Base-by-base conservation (phyloP, 306 rosid genomes). In the Vicia sativa region DNA sequence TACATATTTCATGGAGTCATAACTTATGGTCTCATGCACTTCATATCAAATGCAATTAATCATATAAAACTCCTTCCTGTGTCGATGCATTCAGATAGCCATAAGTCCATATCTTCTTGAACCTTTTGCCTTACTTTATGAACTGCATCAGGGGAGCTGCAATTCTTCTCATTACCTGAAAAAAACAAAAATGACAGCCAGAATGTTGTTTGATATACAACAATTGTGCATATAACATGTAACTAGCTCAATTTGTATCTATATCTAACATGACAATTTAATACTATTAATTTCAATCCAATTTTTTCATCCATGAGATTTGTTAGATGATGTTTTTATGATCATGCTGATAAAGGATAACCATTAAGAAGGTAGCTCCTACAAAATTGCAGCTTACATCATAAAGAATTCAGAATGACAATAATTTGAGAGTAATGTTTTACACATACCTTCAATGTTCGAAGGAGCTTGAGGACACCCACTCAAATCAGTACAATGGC, bases 381-480 rank as follows among this genome's bases (percentile, higher is more conserved):
- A 18, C 4, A 19, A 43, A 66, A 60, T 50, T 49, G 68, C 31
- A 71, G 44, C 25, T 71, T 57, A 62, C 8, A 56, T n/a, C 52
- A 0, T 46, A 12, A 29, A 59, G 54, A 34, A 41, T 62, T 68
- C 25, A 53, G 63, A 69, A 54, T 48, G 66, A 49, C 14, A 57
- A 45, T 29, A 41, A 14, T 61, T 19, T 55, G 56, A 44, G 68
- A 28, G 9, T 64, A 42, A 54, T 39, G 65, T 9, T 23, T 9
- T 23, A 35, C 12, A 54, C 55, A 68, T 85, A 89, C 97, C 97
- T 91, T 84, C 96, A 26, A 68, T 67, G 77, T 59, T 71, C 68
- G 87, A 80, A 31, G 89, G 96, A 71, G 77, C 11, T 60, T 91
- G 97, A 54, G 97, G 97, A 72, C 97, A 91, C 39, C 97, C 97